Percentiles rank a stretch among this genome's conserved stretches.
Evolutionary conservation across 2,329 filamentous ascomycete genomes (phyloP).

Genomic region (Tolypocladium paradoxum): DNA sequence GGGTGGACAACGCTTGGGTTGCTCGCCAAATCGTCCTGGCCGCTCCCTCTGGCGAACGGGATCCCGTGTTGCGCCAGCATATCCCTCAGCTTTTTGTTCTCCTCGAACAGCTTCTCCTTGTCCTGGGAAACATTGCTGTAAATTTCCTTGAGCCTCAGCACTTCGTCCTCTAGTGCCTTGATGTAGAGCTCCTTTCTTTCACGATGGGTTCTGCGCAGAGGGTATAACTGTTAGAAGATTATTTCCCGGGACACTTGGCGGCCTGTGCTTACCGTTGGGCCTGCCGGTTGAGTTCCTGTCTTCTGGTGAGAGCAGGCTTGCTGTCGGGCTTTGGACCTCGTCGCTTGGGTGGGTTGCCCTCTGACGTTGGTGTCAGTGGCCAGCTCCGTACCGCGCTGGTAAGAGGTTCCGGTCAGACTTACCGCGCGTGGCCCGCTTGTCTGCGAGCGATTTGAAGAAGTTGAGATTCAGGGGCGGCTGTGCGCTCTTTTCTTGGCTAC

Average conservation of each 20-base stretch:
- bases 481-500: slow-evolving; percentile 26
- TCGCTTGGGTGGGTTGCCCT: slow-evolving; percentile 78
- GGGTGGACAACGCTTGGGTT: slow-evolving; percentile 34
- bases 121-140: slow-evolving; percentile 65
- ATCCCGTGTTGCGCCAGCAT: slow-evolving; percentile 45
- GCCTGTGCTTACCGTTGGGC: slow-evolving; percentile 64
- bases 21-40: slow-evolving; percentile 31
- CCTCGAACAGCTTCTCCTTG: slow-evolving; percentile 63
- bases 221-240: background rate
- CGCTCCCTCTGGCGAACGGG: slow-evolving; percentile 15
- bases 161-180: slow-evolving; percentile 84
- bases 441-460: slow-evolving; percentile 56
- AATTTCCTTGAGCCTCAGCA: slow-evolving; percentile 79
- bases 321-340: slow-evolving; percentile 93
- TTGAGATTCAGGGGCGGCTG: slow-evolving; percentile 39
- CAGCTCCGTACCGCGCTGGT: background rate
- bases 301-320: slow-evolving; percentile 82
- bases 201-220: slow-evolving; percentile 65
- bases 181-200: slow-evolving; percentile 96
- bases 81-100: slow-evolving; percentile 64
- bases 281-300: slow-evolving; percentile 90
- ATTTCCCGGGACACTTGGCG: background rate
- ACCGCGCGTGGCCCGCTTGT: slow-evolving; percentile 74
- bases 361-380: slow-evolving; percentile 28
- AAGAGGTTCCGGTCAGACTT: slow-evolving; percentile 6